Base-by-base conservation (phyloP, 176 grass and related monocot genomes). In the Oryza officinalis region DNA sequence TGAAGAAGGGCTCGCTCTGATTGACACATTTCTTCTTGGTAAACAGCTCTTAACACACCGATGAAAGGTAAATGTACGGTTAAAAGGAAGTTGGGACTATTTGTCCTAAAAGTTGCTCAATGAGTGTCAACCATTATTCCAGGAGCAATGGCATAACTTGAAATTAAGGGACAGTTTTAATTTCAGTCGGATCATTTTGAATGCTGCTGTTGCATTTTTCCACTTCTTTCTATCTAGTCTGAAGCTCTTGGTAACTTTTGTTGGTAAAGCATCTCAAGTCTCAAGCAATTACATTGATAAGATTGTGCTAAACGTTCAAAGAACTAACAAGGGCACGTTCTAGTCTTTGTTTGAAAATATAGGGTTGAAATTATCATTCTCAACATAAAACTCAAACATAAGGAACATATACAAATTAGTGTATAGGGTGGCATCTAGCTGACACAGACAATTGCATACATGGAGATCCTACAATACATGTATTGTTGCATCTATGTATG, bases 1-100 rank as follows among this genome's bases (percentile, higher is more conserved):
- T 35, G 65, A 54, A n/a, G 96, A 95, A 73, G 93, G 91, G 2
- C 85, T 95, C 33, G 25, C 87, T 10, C 87, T 98, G 72, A 88
- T 98, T 12, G 83, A 87, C 31, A 74, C 91, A 50, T 95, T 88
- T 84, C 86, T 98, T 60, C 72, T 84, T 12, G 83, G 71, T 31
- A 89, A 92, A 90, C 93, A 76, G 75, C 93, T 93, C 71, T 89
- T 80, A 10, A 87, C 72, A 71, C 64, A 50, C 10, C 77, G 85
- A 69, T 91, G 85, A 90, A 32, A 26, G 63, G 13, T 26, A 41
- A 65, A 57, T 35, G 65, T 71, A 27, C 4, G 9, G 3, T 54
- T 77, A 4, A 60, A 60, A 23, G 22, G 14, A 17, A 1, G n/a
- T 37, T 10, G 68, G 45, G 30, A 1, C 52, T 46, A 25, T 81